These are phyloP conservation scores for Leptomonas seymouri DNA, from an alignment of 208 protist species.

Conservation along the genomic window DNA sequence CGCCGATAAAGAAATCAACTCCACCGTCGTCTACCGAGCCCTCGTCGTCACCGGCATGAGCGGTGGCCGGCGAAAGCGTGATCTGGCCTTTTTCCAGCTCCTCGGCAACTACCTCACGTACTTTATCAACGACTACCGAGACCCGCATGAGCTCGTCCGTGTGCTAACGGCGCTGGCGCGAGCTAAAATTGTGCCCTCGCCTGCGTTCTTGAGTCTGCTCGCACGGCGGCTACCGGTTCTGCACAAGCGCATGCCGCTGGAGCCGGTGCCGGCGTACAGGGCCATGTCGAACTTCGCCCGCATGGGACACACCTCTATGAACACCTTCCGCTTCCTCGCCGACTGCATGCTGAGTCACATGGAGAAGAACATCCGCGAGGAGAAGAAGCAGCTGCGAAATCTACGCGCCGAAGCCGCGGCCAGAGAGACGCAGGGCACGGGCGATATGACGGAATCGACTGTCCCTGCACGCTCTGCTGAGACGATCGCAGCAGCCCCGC, in stretches of 20 bases:
- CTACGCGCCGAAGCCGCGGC: not conserved
- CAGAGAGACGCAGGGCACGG: not conserved
- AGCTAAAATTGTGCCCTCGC: conserved; percentile 72
- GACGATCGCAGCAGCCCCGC: not conserved
- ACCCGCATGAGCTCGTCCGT: conserved; percentile 61
- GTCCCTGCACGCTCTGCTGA: not conserved
- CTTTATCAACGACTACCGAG: conserved; percentile 69
- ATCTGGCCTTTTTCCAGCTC: conserved; percentile 75
- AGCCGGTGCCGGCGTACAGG: conserved; percentile 61
- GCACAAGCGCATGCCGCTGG: conserved; percentile 52
- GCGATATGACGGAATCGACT: not conserved
- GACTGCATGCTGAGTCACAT: conserved; percentile 58
- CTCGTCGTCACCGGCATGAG: conserved; percentile 78
- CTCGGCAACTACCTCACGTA: conserved; percentile 62
- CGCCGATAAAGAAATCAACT: conserved; percentile 47
- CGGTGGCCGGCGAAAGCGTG: conserved; percentile 65
- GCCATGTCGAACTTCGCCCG: conserved; percentile 66
- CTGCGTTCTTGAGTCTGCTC: conserved; percentile 60
- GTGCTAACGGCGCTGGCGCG: conserved; percentile 77
- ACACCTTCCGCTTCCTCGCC: conserved; percentile 74
- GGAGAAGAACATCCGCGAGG: conserved; percentile 46
- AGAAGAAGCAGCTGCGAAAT: conserved; percentile 30
- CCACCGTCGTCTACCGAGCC: conserved; percentile 46
- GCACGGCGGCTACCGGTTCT: conserved; percentile 70
- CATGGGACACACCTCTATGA: conserved; percentile 76